Conservation (phyloP, 495 filamentous ascomycete species). For the Aspergillus panamensis region DNA sequence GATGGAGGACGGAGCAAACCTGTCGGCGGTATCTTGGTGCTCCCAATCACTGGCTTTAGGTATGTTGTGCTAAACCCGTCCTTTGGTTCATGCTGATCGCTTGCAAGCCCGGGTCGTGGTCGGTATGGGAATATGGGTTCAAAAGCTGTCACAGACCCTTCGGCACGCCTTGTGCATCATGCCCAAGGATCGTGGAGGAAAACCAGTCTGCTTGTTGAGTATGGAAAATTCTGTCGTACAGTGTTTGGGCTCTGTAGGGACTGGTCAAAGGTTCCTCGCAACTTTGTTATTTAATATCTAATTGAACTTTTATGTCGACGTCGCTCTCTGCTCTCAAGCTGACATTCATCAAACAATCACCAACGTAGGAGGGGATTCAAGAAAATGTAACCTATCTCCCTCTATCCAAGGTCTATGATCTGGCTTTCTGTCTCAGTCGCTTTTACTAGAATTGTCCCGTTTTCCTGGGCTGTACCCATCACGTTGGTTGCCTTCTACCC, state of each 20-base stretch:
- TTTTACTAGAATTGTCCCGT: too few species aligned
- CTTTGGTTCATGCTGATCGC: not conserved
- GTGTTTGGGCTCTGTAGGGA: constrained; percentile 20
- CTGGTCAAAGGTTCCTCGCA: constrained; percentile 17
- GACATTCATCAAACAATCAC: too few species aligned
- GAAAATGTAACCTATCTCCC: too few species aligned
- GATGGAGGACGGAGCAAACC: constrained; percentile 18
- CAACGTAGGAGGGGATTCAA: too few species aligned
- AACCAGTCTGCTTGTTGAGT: constrained; percentile 16
- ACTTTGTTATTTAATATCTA: constrained; percentile 7
- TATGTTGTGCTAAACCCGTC: not conserved
- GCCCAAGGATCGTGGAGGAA: constrained; percentile 21
- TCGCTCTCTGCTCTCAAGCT: not conserved
- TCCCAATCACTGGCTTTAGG: constrained; percentile 26
- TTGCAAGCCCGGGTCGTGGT: constrained; percentile 13
- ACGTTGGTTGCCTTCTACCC: too few species aligned
- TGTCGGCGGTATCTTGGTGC: constrained; percentile 19
- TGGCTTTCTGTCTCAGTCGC: too few species aligned
- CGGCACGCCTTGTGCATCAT: constrained; percentile 16
- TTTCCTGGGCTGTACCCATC: too few species aligned
- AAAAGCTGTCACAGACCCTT: constrained; percentile 19
- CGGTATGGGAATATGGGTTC: constrained; percentile 18
- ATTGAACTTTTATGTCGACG: not conserved
- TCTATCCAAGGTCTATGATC: too few species aligned
- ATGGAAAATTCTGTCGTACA: constrained; percentile 22